phyloP scores from a whole-genome alignment of 768 basidiomycete species.

The Heimioporus sp. region DNA sequence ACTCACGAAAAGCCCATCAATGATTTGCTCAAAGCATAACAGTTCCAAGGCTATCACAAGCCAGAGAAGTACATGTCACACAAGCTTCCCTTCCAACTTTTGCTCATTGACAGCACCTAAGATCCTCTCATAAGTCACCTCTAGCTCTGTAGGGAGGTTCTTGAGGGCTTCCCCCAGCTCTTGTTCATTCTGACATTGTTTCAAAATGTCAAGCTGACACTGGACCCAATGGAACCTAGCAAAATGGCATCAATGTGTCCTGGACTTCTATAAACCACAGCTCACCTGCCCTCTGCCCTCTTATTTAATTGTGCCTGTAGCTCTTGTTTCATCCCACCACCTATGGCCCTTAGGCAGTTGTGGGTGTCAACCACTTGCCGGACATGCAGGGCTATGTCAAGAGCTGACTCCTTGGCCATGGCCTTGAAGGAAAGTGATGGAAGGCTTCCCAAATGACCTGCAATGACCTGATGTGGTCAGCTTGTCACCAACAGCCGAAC shows the following conservation, averaged over 20 bases:
- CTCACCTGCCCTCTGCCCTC: conserved; percentile 1
- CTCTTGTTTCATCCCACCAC: neutral
- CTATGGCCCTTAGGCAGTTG: neutral
- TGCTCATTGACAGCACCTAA: neutral
- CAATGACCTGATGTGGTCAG: neutral
- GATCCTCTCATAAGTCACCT: conserved; percentile 4
- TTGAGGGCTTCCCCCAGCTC: neutral
- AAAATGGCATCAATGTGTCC: neutral
- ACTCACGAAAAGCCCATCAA: neutral
- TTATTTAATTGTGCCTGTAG: neutral
- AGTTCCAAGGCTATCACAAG: neutral
- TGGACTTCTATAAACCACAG: neutral
- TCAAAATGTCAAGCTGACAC: neutral
- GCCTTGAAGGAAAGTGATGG: neutral
- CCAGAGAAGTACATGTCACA: neutral
- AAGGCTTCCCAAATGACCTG: neutral
- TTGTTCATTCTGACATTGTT: neutral
- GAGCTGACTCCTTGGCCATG: neutral
- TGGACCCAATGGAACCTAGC: conserved; percentile 3
- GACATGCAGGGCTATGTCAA: neutral
- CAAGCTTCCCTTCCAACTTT: neutral
- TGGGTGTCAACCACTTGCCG: neutral
- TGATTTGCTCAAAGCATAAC: neutral
- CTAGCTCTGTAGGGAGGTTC: neutral
- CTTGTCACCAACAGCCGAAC: neutral